These are phyloP conservation scores for Pseudogymnoascus sp. DNA, from an alignment of 2,329 filamentous ascomycete genomes.

Conservation along the genomic window DNA sequence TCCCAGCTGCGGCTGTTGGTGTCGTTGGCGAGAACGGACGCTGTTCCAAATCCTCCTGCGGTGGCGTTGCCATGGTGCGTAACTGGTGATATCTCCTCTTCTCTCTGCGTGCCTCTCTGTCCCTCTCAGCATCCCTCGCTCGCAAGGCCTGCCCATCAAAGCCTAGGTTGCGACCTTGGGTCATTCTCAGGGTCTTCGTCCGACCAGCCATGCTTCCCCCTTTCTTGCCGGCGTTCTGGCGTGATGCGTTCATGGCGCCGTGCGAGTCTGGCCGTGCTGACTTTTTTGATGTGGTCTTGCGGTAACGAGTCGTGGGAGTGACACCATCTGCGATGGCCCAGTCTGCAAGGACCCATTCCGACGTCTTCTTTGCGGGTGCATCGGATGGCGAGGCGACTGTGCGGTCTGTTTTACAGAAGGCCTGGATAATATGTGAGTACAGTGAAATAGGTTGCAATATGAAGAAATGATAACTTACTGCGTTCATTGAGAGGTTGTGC, in stretches of 20 bases:
- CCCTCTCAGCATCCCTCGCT: background rate
- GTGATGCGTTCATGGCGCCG: background rate
- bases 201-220: constrained; percentile 2
- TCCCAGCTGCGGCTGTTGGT: constrained; percentile 18
- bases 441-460: constrained; percentile 25
- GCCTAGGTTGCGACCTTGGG: background rate
- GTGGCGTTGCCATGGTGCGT: constrained; percentile 4
- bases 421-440: constrained; percentile 32
- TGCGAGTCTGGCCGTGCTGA: background rate
- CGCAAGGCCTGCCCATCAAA: constrained; percentile 1
- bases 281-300: constrained; percentile 40
- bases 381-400: constrained; percentile 29
- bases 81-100: background rate
- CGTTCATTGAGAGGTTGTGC: constrained; percentile 94
- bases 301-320: constrained; percentile 77
- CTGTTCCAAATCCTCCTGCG: background rate
- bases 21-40: constrained; percentile 1
- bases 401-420: constrained; percentile 46
- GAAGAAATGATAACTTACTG: constrained; percentile 48
- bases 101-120: background rate
- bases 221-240: constrained; percentile 10
- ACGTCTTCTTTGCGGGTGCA: constrained; percentile 56
- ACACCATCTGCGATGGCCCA: constrained; percentile 66
- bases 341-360: constrained; percentile 69
- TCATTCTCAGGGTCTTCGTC: constrained; percentile 5